A percentile compares a stretch with the other conserved stretches of the same genome.
phyloP scores from a whole-genome alignment of 2,329 filamentous ascomycete genomes.

The Fusarium musae region DNA sequence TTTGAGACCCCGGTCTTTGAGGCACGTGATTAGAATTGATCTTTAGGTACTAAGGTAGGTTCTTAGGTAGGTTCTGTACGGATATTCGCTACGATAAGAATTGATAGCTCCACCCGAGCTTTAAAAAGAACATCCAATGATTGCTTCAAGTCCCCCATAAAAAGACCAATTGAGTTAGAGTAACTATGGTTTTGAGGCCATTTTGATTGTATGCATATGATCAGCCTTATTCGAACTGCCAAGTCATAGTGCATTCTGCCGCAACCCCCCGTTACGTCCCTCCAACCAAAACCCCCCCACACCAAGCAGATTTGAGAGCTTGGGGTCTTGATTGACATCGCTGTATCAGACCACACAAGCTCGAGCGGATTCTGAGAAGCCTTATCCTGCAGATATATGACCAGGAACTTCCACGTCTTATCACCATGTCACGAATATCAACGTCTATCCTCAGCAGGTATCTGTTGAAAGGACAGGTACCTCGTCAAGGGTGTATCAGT shows the following conservation, averaged over 20 bases:
- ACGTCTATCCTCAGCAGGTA: constrained; percentile 60
- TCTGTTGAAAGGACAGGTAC: constrained; percentile 59
- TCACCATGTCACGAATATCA: constrained; percentile 57
- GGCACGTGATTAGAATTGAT: constrained; percentile 10
- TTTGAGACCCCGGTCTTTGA: not conserved
- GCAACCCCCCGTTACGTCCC: not conserved
- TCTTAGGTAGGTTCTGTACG: not conserved
- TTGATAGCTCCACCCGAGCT: constrained; percentile 24
- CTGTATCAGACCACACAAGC: not conserved
- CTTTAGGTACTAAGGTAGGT: not conserved
- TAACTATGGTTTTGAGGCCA: not conserved
- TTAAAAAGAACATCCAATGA: constrained; percentile 12
- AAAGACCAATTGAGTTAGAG: not conserved
- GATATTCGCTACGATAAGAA: not conserved
- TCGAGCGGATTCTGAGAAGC: not conserved
- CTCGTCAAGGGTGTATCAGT: constrained; percentile 55
- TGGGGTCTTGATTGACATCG: not conserved
- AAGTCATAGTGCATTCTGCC: constrained; percentile 5
- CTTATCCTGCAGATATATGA: not conserved
- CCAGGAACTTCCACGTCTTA: not conserved
- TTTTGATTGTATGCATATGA: not conserved
- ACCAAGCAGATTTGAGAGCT: not conserved
- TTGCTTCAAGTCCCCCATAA: not conserved
- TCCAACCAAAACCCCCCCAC: constrained; percentile 3
- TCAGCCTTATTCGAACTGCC: not conserved